Conservation (phyloP, 306 rosid species). For the Lithocarpus polystachyus region DNA sequence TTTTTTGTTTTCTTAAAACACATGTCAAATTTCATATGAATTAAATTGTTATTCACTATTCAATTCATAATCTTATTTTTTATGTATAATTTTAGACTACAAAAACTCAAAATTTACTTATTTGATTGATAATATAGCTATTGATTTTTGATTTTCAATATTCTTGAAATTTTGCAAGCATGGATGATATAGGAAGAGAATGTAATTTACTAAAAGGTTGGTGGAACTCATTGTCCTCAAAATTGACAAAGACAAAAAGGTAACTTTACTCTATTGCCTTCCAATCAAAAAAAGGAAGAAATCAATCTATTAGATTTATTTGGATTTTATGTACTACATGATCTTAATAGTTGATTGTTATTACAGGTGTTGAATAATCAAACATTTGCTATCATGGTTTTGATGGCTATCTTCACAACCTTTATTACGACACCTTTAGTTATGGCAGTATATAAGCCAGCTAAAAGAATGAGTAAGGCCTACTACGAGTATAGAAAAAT, state of each 20-base stretch:
- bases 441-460: slow-evolving; percentile 57
- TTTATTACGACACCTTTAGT: slow-evolving; percentile 85
- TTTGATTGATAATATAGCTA: too few relatives aligned
- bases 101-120: too few relatives aligned
- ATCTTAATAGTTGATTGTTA: slow-evolving; percentile 1
- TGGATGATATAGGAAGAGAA: too few relatives aligned
- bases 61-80: too few relatives aligned
- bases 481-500: slow-evolving; percentile 57
- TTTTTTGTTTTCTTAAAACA: too few relatives aligned
- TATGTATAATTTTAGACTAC: too few relatives aligned
- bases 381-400: slow-evolving; percentile 83
- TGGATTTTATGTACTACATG: not conserved
- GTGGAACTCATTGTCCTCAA: slow-evolving; percentile 89
- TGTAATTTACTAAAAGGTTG: slow-evolving; percentile 53
- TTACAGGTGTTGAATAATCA: slow-evolving; percentile 86
- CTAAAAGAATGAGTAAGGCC: slow-evolving; percentile 32
- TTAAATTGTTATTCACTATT: too few relatives aligned
- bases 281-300: not conserved
- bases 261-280: slow-evolving; percentile 18
- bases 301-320: not conserved
- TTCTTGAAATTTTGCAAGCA: too few relatives aligned
- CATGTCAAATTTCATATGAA: too few relatives aligned
- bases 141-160: too few relatives aligned
- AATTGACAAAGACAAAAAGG: slow-evolving; percentile 86
- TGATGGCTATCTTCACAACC: slow-evolving; percentile 87